These are phyloP conservation scores for Salix brachista DNA, from an alignment of 345 rosid genomes.

Conservation along the genomic window DNA sequence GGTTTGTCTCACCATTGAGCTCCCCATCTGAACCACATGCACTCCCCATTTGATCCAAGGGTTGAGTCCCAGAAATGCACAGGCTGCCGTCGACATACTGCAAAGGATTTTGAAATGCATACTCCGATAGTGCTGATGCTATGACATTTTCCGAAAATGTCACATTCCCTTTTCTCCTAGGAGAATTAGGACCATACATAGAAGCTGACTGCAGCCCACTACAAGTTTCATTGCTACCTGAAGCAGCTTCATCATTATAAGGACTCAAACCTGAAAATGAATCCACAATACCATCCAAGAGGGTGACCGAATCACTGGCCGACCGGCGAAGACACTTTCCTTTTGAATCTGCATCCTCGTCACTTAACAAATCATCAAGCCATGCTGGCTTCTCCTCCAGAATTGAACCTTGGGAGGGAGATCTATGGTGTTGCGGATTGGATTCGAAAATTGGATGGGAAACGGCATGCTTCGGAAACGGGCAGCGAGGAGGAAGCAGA, in stretches of 20 bases:
- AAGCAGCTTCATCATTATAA: constrained; percentile 30
- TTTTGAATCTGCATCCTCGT: constrained; percentile 31
- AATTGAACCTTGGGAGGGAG: constrained; percentile 44
- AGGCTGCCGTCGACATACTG: constrained; percentile 41
- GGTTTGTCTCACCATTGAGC: constrained; percentile 36
- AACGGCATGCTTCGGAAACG: constrained; percentile 47
- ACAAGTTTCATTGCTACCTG: constrained; percentile 26
- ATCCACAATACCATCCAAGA: constrained; percentile 45
- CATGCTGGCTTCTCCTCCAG: constrained; percentile 58
- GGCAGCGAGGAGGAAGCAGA: constrained; percentile 72
- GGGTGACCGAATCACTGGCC: constrained; percentile 64
- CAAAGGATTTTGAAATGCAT: constrained; percentile 37
- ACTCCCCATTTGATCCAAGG: constrained; percentile 27
- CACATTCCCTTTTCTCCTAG: constrained; percentile 46
- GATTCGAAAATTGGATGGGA: constrained; percentile 27
- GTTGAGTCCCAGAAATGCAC: constrained; percentile 27
- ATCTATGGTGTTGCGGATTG: constrained; percentile 34
- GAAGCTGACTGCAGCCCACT: constrained; percentile 54
- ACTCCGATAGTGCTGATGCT: constrained; percentile 61
- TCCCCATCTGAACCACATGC: constrained; percentile 22
- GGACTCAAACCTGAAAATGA: constrained; percentile 37
- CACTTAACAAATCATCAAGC: constrained; percentile 59
- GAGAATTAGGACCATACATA: constrained; percentile 77
- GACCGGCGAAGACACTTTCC: constrained; percentile 53
- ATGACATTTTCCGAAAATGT: constrained; percentile 48